phyloP scores from a whole-genome alignment of 2,329 filamentous ascomycete species.

The Septoria petroselini region DNA sequence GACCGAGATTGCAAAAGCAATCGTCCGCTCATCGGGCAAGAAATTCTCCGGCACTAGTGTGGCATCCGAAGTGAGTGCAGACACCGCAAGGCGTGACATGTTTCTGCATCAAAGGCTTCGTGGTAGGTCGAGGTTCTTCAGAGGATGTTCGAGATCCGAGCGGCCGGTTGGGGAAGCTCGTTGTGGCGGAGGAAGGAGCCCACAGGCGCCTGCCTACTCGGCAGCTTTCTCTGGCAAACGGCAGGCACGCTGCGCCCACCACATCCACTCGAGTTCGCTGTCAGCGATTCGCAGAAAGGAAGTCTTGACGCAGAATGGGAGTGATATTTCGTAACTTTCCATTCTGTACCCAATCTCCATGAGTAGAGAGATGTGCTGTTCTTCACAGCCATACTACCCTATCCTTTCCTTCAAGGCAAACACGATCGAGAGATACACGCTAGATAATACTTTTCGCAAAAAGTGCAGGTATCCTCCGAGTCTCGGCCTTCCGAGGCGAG shows the following conservation, averaged over 20 bases:
- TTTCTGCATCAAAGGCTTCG: no score
- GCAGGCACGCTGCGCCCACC: no score
- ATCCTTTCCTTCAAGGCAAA: slow-evolving; percentile 2
- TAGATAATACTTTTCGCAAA: slow-evolving; percentile 11
- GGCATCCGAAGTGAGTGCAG: neutral
- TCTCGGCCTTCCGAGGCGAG: neutral
- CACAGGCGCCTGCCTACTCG: neutral
- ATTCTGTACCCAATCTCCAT: slow-evolving; percentile 8
- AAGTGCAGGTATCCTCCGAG: slow-evolving; percentile 3
- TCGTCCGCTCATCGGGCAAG: slow-evolving; percentile 18
- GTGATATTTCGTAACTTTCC: neutral
- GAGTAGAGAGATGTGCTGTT: slow-evolving; percentile 12
- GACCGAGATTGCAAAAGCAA: slow-evolving; percentile 32
- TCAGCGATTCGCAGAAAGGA: neutral
- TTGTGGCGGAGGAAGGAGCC: neutral
- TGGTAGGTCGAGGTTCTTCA: no score
- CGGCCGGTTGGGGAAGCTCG: no score
- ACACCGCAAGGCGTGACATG: neutral
- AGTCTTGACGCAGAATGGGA: neutral
- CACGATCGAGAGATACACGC: slow-evolving; percentile 9
- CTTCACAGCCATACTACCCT: neutral
- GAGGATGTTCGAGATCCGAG: no score
- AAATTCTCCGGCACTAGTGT: neutral
- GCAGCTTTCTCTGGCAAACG: neutral
- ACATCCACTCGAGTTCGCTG: no score